Conservation (phyloP, 352 stramenopile genomes). For the Globisporangium paddicum region DNA sequence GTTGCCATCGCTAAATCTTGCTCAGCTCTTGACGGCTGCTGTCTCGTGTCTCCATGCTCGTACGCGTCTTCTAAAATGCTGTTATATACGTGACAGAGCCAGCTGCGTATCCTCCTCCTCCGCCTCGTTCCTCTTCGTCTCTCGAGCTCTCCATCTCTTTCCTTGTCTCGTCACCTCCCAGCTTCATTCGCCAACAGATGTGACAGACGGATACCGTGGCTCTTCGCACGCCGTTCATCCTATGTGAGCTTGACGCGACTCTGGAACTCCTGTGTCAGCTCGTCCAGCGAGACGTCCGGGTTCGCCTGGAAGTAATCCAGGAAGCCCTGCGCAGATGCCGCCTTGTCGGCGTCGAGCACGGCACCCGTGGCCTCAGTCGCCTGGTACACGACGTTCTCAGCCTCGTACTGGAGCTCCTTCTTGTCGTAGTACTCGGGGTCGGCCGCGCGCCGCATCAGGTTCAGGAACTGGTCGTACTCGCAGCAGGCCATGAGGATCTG, state of each 20-base stretch:
- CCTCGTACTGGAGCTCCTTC: constrained; percentile 67
- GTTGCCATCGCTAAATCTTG: not conserved
- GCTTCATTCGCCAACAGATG: constrained; percentile 2
- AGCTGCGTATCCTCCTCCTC: not conserved
- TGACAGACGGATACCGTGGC: not conserved
- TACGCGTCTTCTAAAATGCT: constrained; percentile 6
- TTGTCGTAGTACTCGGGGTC: constrained; percentile 82
- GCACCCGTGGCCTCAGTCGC: constrained; percentile 28
- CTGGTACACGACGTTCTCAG: constrained; percentile 55
- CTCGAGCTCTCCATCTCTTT: not conserved
- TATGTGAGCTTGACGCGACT: constrained; percentile 62
- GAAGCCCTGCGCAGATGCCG: constrained; percentile 54
- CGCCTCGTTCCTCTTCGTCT: not conserved
- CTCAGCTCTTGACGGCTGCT: not conserved
- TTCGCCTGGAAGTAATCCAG: constrained; percentile 70
- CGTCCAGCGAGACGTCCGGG: constrained; percentile 58
- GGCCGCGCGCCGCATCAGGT: constrained; percentile 73
- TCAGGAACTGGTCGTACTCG: constrained; percentile 85
- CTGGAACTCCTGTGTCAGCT: constrained; percentile 71
- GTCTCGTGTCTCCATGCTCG: not conserved
- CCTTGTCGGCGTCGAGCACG: constrained; percentile 20
- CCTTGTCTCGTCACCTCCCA: not conserved
- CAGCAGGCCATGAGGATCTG: constrained; percentile 73
- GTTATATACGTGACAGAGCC: not conserved
- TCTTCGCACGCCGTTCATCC: not conserved